These are phyloP conservation scores for Neoboletus subvelutipes DNA, from an alignment of 768 basidiomycete genomes.

Conservation along the genomic window DNA sequence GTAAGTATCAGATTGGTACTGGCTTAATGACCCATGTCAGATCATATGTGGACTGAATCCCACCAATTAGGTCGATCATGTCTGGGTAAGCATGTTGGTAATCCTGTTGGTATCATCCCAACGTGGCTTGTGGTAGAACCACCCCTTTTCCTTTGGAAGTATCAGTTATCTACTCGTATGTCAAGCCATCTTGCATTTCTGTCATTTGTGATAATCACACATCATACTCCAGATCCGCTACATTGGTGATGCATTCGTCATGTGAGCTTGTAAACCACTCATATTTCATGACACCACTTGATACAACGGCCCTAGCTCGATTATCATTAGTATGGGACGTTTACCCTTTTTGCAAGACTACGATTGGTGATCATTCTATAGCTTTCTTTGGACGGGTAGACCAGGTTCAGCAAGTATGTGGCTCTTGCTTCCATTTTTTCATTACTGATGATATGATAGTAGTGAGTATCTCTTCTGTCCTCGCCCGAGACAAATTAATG, in stretches of 20 bases:
- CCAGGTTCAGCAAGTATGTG: constrained; percentile 9
- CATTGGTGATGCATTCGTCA: constrained; percentile 18
- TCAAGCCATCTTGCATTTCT: background rate
- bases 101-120: background rate
- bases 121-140: constrained; percentile 4
- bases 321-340: constrained; percentile 4
- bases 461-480: background rate
- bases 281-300: background rate
- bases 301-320: constrained; percentile 4
- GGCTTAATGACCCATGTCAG: background rate
- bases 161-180: constrained; percentile 22
- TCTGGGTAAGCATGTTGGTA: constrained; percentile 17
- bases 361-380: background rate
- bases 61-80: constrained; percentile 13
- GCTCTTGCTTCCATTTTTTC: background rate
- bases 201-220: background rate
- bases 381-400: constrained; percentile 10
- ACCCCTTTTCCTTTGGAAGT: constrained; percentile 11
- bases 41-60: background rate
- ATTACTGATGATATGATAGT: constrained; percentile 5
- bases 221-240: constrained; percentile 21
- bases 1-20: constrained; percentile 1
- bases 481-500: background rate
- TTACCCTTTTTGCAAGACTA: background rate
- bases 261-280: constrained; percentile 8